Conservation (phyloP, 495 filamentous ascomycete genomes). For the Apodospora peruviana region DNA sequence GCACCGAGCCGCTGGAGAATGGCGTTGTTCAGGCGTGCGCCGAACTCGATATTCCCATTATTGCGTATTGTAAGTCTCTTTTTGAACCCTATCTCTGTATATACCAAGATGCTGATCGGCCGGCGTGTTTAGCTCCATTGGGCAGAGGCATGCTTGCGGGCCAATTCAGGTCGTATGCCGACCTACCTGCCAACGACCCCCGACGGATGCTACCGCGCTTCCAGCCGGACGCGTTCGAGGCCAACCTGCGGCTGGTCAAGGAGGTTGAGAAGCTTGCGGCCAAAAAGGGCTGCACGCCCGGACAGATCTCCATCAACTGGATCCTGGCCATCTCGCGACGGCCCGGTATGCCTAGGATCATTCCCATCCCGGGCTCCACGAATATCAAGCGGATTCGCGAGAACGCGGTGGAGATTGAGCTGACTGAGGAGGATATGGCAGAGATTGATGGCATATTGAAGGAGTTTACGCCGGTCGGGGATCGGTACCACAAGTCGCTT, state of each 20-base stretch:
- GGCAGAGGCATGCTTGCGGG: slow-evolving; percentile 59
- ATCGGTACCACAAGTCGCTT: slow-evolving; percentile 28
- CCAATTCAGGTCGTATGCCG: slow-evolving; percentile 54
- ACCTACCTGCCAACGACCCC: slow-evolving; percentile 55
- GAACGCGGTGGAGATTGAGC: slow-evolving; percentile 41
- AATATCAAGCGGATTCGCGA: slow-evolving; percentile 41
- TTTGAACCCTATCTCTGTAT: too few relatives aligned
- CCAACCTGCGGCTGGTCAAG: slow-evolving; percentile 65
- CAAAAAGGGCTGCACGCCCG: slow-evolving; percentile 56
- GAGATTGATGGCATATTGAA: slow-evolving; percentile 41
- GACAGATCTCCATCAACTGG: slow-evolving; percentile 54
- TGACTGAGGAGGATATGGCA: slow-evolving; percentile 43
- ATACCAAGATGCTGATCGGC: too few relatives aligned
- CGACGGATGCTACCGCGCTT: slow-evolving; percentile 52
- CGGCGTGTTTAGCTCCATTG: slow-evolving; percentile 55
- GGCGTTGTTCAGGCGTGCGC: too few relatives aligned
- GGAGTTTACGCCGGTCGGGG: slow-evolving; percentile 33
- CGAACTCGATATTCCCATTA: too few relatives aligned
- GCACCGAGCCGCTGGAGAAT: too few relatives aligned
- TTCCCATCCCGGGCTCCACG: slow-evolving; percentile 76
- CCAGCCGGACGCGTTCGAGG: slow-evolving; percentile 59
- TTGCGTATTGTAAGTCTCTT: too few relatives aligned
- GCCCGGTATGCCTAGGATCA: too few relatives aligned
- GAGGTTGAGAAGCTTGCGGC: slow-evolving; percentile 61
- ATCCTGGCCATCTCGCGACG: slow-evolving; percentile 47